Evolutionary conservation across 345 rosid genomes (phyloP).

Genomic region (Heritiera littoralis): DNA sequence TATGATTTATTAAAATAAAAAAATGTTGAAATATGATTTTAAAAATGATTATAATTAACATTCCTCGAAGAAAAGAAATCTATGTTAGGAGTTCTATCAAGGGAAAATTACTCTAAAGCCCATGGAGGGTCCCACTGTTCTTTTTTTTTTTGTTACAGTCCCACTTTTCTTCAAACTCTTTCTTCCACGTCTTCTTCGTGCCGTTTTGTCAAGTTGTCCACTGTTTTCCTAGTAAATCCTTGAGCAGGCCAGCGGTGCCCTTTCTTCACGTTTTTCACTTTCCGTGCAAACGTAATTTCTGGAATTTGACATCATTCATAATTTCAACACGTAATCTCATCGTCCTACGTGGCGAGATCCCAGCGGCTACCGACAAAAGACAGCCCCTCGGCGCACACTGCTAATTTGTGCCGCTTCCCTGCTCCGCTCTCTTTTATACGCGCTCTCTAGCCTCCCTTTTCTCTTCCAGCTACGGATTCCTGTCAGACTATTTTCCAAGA

Average conservation of each 20-base stretch:
- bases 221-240: neutral
- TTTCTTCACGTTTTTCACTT: conserved; percentile 1
- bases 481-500: neutral
- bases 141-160: too few species aligned
- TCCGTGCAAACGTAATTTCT: conserved; percentile 2
- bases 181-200: neutral
- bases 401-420: conserved; percentile 39
- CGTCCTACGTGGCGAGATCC: conserved; percentile 41
- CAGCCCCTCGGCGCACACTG: conserved; percentile 26
- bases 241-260: neutral
- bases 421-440: neutral
- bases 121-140: neutral
- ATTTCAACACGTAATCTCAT: conserved; percentile 16
- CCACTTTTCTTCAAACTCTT: neutral
- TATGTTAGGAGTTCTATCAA: neutral
- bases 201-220: neutral
- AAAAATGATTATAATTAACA: too few species aligned
- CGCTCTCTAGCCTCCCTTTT: neutral
- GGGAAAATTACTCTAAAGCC: neutral
- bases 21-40: too few species aligned
- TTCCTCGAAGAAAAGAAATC: too few species aligned
- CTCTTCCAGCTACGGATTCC: neutral
- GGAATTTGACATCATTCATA: neutral
- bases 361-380: conserved; percentile 61
- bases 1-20: too few species aligned